phyloP scores from a whole-genome alignment of 2,329 filamentous ascomycete species.

The Aspergillus transmontanensis region DNA sequence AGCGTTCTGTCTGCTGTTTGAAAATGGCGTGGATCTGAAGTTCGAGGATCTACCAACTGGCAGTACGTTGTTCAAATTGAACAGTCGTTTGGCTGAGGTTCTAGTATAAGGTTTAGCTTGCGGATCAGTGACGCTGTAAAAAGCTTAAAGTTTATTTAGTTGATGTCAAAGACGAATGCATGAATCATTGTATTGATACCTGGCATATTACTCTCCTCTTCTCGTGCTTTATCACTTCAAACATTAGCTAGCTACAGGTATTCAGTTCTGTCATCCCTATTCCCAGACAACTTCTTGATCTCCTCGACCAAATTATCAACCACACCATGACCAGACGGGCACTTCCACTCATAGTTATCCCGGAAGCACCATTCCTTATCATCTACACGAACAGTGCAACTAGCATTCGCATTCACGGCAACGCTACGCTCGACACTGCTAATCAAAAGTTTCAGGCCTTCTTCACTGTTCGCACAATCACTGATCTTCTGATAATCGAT shows the following conservation, averaged over 20 bases:
- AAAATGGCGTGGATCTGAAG: neutral
- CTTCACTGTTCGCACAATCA: neutral
- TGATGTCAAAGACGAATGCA: too few relatives aligned
- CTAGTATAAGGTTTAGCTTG: neutral
- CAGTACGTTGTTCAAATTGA: neutral
- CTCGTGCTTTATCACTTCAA: neutral
- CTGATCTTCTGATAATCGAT: neutral
- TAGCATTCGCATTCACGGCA: neutral
- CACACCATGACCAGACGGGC: neutral
- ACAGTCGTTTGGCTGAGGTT: neutral
- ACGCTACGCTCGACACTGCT: neutral
- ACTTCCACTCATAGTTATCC: neutral
- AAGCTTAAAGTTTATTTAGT: too few relatives aligned
- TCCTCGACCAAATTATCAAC: neutral
- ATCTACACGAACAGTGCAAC: neutral
- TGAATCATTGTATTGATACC: too few relatives aligned
- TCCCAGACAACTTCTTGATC: neutral
- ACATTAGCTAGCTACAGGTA: neutral
- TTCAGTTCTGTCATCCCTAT: neutral
- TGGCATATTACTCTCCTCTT: too few relatives aligned
- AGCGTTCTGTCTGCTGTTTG: constrained; percentile 2
- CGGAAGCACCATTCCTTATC: neutral
- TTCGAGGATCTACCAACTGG: neutral
- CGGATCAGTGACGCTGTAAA: too few relatives aligned
- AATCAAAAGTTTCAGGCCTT: neutral